phyloP scores from a whole-genome alignment of 108 stramenopile genomes.

The Nitzschia sp. region DNA sequence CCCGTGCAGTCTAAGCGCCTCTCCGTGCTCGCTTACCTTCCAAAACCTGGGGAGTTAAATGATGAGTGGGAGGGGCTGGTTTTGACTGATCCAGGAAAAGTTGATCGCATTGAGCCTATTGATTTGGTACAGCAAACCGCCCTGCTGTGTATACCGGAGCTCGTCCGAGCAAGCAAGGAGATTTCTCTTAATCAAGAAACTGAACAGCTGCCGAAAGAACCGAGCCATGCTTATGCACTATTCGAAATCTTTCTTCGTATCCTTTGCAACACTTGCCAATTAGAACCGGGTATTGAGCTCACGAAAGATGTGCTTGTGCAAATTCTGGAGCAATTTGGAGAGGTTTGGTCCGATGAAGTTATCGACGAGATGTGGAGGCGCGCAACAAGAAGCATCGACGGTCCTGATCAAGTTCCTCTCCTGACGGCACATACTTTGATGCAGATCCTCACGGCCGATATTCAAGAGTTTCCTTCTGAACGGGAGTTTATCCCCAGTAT shows the following conservation, averaged over 20 bases:
- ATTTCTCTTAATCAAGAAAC: background rate
- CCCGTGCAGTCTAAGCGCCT: background rate
- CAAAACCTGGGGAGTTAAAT: background rate
- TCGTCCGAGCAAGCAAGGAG: background rate
- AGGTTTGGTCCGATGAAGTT: background rate
- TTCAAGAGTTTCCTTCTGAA: background rate
- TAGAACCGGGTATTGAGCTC: background rate
- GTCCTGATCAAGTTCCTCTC: background rate
- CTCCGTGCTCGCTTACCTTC: background rate
- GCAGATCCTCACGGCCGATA: background rate
- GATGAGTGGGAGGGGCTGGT: background rate
- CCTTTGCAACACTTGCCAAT: background rate
- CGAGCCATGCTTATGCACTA: background rate
- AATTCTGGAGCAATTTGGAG: background rate
- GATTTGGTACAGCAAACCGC: constrained; percentile 2
- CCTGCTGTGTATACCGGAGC: background rate
- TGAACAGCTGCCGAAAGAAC: background rate
- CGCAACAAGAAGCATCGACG: background rate
- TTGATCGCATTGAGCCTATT: background rate
- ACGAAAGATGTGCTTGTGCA: background rate
- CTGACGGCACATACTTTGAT: background rate
- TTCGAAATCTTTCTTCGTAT: background rate
- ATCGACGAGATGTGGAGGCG: background rate
- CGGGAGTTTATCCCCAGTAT: background rate
- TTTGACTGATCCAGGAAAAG: background rate